Evolutionary conservation across 2,329 filamentous ascomycete species (phyloP), one percentile per base, ranked within the genome.

Genomic region (Gliomastix tumulicola): DNA sequence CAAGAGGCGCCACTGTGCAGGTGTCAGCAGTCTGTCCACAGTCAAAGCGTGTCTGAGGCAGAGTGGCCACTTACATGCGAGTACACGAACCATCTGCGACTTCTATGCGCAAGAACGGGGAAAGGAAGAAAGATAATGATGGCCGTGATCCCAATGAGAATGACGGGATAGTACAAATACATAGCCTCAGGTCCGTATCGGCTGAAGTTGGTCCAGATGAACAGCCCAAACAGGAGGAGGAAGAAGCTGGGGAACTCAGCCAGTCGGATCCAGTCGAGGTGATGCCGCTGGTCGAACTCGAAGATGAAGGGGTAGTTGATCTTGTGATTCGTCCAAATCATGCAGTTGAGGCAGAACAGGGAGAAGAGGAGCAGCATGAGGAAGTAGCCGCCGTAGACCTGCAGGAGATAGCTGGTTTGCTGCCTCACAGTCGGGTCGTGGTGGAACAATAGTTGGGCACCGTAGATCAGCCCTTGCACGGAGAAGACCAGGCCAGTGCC

Each of bases 291-390:
- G 65, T 97, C 89, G 53, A 95, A 92, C 62, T 98, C 92, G 54
- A 98, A 98, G 48, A 97, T 88, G 58, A 96, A 96, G 37, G 83
- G 77, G 56, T 97, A 97, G 56, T 98, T 98, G 61, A 98, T 86
- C 60, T 90, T 94, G 55, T 82, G 80, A 35, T 67, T 68, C 6
- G 79, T 78, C 88, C 90, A 98, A 13, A 94, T 63, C 38, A 81
- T 79, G 56, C 89, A 94, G 51, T 88, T 82, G 23, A 95, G 51
- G 51, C 84, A 88, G 53, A 97, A 97, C n/a, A 94, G 64, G 9
- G 83, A 65, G 51, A 94, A 82, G 16, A 97, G 68, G 31, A 88
- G 71, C 6, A 94, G 71, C 59, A 87, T 80, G 20, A 97, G 68
- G 49, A 95, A 94, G 57, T 94, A 96, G 2, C 92, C 92, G 10